Base-by-base conservation (phyloP, 768 basidiomycete species). In the Podaxis sp. region DNA sequence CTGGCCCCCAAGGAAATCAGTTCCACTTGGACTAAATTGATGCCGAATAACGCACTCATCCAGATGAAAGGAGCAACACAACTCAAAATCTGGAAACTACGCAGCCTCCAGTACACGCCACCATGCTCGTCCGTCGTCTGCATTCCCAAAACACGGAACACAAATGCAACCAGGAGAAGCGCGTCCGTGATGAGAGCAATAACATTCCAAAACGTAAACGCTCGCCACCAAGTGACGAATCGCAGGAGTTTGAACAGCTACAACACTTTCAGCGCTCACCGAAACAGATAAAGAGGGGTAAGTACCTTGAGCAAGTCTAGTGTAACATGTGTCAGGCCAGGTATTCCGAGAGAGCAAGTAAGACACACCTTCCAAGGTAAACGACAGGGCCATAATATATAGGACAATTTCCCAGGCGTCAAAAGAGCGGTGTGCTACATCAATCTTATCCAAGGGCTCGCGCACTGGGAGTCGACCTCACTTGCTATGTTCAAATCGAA, bases 1-100 rank as follows among this genome's bases (percentile, higher is more conserved):
- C 92, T 95, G 69, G 12, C 65, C 4, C 24, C 24, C 11, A 20
- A 22, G 10, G 33, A 33, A 22, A 17, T 30, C 26, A 60, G 22
- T 24, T 33, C 28, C 3, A n/a, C 6, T 12, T n/a, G 12, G 13
- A 24, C 33, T 8, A 12, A 7, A 17, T 11, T 44, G 24, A 7
- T n/a, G 22, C 54, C 48, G 37, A 2, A 10, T 1, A 36, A 79
- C 89, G 75, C 66, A 94, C 92, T 93, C 88, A 92, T 93, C 92
- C 94, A 96, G 50, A 96, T 89, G 55, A 96, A 82, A 0, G 93
- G 94, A 2, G 93, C 85, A 5, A 91, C 93, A 73, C 89, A 94
- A 77, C 92, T 93, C 41, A 97, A 77, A 30, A 93, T 82, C 70
- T 96, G 94, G 76, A 97, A 98, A 73, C 95, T 96, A 62, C 73